These are phyloP conservation scores for Vaucheria bursata DNA, from an alignment of 352 stramenopile species.

Conservation along the genomic window DNA sequence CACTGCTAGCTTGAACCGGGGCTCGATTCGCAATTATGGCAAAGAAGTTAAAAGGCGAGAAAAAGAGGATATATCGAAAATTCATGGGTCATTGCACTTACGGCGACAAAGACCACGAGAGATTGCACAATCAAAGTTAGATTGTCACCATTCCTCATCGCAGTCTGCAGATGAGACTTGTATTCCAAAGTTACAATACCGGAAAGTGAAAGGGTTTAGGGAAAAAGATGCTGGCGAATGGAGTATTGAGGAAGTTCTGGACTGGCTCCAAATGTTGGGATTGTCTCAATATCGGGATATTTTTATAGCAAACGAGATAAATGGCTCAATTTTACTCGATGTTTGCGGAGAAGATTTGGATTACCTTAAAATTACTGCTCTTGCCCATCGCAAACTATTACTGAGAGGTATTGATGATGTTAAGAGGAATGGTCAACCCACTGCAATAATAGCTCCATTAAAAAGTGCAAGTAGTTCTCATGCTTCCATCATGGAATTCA, in stretches of 20 bases:
- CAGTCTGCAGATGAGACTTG: neutral
- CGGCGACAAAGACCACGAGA: neutral
- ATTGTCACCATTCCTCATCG: conserved; percentile 14
- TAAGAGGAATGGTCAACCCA: conserved; percentile 18
- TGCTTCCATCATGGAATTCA: too few species aligned
- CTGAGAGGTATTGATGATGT: conserved; percentile 54
- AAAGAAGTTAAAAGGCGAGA: conserved; percentile 50
- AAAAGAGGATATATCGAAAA: conserved; percentile 26
- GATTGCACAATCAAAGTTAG: neutral
- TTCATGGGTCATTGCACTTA: neutral
- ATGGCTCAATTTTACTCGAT: conserved; percentile 52
- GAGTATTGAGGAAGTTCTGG: conserved; percentile 47
- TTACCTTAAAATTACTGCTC: conserved; percentile 54
- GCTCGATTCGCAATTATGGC: conserved; percentile 44
- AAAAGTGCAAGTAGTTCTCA: too few species aligned
- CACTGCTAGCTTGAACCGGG: conserved; percentile 41
- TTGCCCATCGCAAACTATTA: conserved; percentile 53
- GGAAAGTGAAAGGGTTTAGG: conserved; percentile 7
- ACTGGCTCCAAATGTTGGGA: conserved; percentile 50
- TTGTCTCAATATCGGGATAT: conserved; percentile 41
- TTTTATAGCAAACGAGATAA: conserved; percentile 55
- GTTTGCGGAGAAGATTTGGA: conserved; percentile 56
- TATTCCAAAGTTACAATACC: neutral
- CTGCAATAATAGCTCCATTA: conserved; percentile 14
- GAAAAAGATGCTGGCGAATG: conserved; percentile 49